Evolutionary conservation across 108 stramenopile species (phyloP), one percentile per base, ranked within the genome.

Genomic region (Discostella stelligeroides): DNA sequence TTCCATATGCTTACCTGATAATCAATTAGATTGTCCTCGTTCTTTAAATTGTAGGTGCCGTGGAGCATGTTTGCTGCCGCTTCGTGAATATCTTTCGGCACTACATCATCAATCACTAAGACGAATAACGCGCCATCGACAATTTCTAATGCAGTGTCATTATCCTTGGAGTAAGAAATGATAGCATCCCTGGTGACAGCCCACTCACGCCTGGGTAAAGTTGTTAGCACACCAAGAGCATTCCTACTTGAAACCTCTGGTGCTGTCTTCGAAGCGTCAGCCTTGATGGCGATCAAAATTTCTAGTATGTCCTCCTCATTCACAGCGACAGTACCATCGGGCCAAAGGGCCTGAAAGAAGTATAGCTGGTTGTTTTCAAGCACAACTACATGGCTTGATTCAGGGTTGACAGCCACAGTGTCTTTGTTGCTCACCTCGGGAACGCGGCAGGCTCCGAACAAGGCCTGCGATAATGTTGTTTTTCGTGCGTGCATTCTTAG

Each of bases 41-140:
- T 60, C 40, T 63, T 21, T 45, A 94, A 66, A 47, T 81, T 65
- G 65, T 91, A 88, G 15, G 86, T 88, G 24, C 94, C 94, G 68
- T 95, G 91, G 4, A 95, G 58, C 89, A 92, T 90, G 62, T 95
- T 95, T 50, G 90, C 81, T 1, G 89, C 91, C 12, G 87, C 89
- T 24, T 87, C 94, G 41, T 92, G 84, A 46, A 83, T 82, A 74
- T 82, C 69, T 29, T 70, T 74, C 13, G 94, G 91, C 15, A 63
- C 62, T 43, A 77, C 88, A 61, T 92, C 83, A 70, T 95, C 94
- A 27, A 95, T 70, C 1, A 88, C 94, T 37, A 95, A 60, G 1
- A 95, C 88, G 59, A 95, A 95, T 23, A 95, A 80, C 2, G 90
- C 91, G 17, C 84, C 85, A 72, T 95, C 94, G 53, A 95, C 75